These are phyloP conservation scores for Amanita fuliginea DNA, from an alignment of 768 basidiomycete species.

Conservation along the genomic window DNA sequence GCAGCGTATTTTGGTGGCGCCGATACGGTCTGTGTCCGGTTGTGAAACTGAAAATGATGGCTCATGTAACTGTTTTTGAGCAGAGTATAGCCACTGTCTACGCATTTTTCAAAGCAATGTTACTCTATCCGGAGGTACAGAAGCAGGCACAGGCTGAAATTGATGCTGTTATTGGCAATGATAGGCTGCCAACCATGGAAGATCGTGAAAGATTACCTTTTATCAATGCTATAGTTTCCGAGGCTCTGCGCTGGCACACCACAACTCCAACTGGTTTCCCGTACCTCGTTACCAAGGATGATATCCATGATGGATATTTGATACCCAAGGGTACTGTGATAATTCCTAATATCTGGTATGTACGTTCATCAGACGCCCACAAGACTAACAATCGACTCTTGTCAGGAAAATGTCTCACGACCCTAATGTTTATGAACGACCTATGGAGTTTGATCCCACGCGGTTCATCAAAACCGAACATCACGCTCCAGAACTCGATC, in stretches of 20 bases:
- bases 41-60: neutral
- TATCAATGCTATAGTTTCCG: conserved; percentile 16
- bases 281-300: conserved; percentile 30
- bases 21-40: conserved; percentile 1
- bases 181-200: conserved; percentile 26
- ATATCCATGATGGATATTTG: conserved; percentile 30
- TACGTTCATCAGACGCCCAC: neutral
- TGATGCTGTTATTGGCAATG: conserved; percentile 26
- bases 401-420: conserved; percentile 32
- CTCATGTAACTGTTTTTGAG: neutral
- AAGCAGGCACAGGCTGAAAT: conserved; percentile 30
- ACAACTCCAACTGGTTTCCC: conserved; percentile 18
- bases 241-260: too few relatives aligned
- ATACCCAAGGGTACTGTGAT: conserved; percentile 30
- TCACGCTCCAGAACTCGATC: conserved; percentile 27
- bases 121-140: conserved; percentile 25
- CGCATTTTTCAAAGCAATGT: conserved; percentile 29
- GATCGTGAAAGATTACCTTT: conserved; percentile 31
- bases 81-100: conserved; percentile 28
- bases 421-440: conserved; percentile 30
- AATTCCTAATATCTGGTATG: conserved; percentile 23
- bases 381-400: neutral
- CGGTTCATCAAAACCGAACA: conserved; percentile 30
- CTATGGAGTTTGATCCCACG: conserved; percentile 33
- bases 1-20: too few relatives aligned